Evolutionary conservation across 768 basidiomycete genomes (phyloP).

Genomic region (Lactifluus piperatus): DNA sequence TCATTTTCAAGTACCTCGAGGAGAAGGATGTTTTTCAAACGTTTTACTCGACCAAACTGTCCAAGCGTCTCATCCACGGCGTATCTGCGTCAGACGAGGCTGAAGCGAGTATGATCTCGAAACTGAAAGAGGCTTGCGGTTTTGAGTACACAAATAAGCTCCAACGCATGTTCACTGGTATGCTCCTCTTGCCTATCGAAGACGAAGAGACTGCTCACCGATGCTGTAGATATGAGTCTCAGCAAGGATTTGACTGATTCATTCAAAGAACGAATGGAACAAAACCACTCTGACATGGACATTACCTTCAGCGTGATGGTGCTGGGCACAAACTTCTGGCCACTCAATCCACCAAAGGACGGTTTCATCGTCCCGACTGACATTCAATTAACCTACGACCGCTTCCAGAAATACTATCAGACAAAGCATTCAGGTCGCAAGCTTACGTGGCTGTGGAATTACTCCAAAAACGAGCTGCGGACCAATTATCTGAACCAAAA

Average conservation of each 20-base stretch:
- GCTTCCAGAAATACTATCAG: constrained; percentile 90
- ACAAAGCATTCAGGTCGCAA: constrained; percentile 91
- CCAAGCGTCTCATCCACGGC: constrained; percentile 84
- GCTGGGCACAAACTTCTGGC: constrained; percentile 95
- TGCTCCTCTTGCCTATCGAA: constrained; percentile 10
- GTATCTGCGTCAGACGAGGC: constrained; percentile 93
- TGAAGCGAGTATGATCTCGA: constrained; percentile 96
- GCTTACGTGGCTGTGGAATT: constrained; percentile 97
- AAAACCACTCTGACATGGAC: constrained; percentile 77
- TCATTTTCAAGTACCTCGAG: constrained; percentile 95
- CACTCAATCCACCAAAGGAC: constrained; percentile 70
- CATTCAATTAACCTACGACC: constrained; percentile 78
- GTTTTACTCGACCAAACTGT: constrained; percentile 92
- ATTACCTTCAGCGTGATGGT: constrained; percentile 92
- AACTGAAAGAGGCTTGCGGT: constrained; percentile 92
- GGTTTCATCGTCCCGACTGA: constrained; percentile 88
- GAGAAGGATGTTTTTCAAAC: constrained; percentile 99
- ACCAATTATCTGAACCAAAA: constrained; percentile 92
- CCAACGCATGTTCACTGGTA: constrained; percentile 94
- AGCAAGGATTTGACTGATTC: constrained; percentile 93
- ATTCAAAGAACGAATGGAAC: constrained; percentile 89
- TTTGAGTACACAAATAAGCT: constrained; percentile 96
- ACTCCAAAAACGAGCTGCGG: constrained; percentile 91
- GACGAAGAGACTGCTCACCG: background rate
- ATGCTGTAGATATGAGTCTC: constrained; percentile 71